phyloP scores from a whole-genome alignment of 345 rosid species.

The Mallotus nudiflorus region DNA sequence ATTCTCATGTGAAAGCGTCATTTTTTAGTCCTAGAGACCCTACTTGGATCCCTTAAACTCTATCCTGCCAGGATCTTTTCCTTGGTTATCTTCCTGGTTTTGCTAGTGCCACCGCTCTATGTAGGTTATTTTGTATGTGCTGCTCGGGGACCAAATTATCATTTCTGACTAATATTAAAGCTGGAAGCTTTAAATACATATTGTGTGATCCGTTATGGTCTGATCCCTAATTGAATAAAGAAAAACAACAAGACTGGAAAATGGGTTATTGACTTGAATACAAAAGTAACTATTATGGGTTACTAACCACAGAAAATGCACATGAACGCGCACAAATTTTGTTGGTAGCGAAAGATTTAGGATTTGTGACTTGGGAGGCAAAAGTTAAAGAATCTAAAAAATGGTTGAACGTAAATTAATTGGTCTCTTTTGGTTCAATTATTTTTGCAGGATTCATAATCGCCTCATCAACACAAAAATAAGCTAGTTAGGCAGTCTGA shows the following conservation, averaged over 20 bases:
- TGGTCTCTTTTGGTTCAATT: background rate
- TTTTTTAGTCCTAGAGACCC: constrained; percentile 68
- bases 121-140: background rate
- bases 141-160: background rate
- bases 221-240: no score
- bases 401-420: background rate
- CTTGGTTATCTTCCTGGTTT: background rate
- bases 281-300: no score
- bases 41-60: constrained; percentile 47
- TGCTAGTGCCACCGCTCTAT: background rate
- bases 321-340: no score
- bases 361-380: no score
- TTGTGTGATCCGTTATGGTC: background rate
- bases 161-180: background rate
- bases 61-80: background rate
- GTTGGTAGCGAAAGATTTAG: no score
- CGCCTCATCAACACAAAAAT: background rate
- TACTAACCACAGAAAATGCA: no score
- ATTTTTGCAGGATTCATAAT: background rate
- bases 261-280: background rate
- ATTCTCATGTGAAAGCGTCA: constrained; percentile 51
- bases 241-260: background rate
- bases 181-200: background rate
- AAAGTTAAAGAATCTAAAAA: no score
- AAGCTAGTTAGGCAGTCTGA: background rate